Evolutionary conservation across 495 filamentous ascomycete genomes (phyloP), one percentile per base, ranked within the genome.

Genomic region (Penicillium bovifimosum): DNA sequence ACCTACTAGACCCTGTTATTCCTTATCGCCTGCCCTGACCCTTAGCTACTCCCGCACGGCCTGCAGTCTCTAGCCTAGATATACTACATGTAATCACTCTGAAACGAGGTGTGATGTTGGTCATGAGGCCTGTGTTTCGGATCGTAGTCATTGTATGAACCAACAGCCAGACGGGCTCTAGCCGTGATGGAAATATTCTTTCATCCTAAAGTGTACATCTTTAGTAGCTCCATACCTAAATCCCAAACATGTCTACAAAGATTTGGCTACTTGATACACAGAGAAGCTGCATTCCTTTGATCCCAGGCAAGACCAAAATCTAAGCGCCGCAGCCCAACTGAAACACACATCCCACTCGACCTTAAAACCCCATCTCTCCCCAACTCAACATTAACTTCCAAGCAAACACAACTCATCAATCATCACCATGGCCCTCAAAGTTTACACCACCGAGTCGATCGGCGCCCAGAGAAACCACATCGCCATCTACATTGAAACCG

Each of bases 401-500:
- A 17, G 20, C 1, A 7, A 42, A 33, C 20, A 24, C 11, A 27
- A 18, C 2, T 18, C 24, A 9, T 16, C 6, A 14, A 43, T 18
- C 14, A 31, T 14, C 20, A 44, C 36, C 16, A 53, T 56, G 43
- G 18, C 36, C 11, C 31, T 46, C 11, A 40, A 45, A 11, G 36
- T 55, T 10, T 55, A 43, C 26, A 55, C 31, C 24, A 41, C 49
- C 24, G 52, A 59, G 18, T 47, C 47, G 9, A 27, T 42, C 17
- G 46, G 47, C 29, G 34, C 38, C 2, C 20, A 35, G 18, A 28
- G 48, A 26, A 56, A 56, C 48, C 48, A 52, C 31, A 32, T 41
- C 14, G 41, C 54, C 14, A 47, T 52, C 41, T 56, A 56, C 36
- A 56, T 56, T 4, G 54, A 56, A 41, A 56, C 54, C 17, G 29